Evolutionary conservation across 2,329 filamentous ascomycete genomes (phyloP), one percentile per base, ranked within the genome.

Genomic region (Rhynchosporium graminicola): DNA sequence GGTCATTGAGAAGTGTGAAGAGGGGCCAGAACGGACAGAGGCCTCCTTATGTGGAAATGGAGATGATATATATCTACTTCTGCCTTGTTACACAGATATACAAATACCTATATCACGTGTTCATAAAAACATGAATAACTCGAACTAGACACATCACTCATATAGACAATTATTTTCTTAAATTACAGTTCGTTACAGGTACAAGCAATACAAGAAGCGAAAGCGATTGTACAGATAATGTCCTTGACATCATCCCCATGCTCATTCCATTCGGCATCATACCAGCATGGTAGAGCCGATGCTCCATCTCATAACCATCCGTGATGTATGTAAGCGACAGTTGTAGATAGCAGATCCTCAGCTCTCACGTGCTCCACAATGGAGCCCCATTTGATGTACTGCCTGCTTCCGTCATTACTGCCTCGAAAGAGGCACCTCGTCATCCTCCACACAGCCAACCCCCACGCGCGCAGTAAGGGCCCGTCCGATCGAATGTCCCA

Each of bases 151-250:
- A 54, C 38, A 33, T 33, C 20, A 40, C 26, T 54, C 33, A 20
- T 36, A 47, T 36, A 47, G 31, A 36, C 42, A 40, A 50, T 45
- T 38, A 52, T 43, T 58, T 9, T 28, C 48, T 46, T 62, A 57
- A 20, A 64, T 64, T 63, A 63, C 48, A 64, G 20, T 59, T 59
- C 50, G 33, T 60, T 48, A 52, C 54, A 52, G 20, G 33, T 48
- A 57, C 54, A 65, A 66, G 62, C 59, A 59, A 66, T 68, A 68
- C 66, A 68, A 60, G 66, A 68, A 68, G 54, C 47, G 66, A 63
- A 56, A 66, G 65, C 55, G 65, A 65, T 60, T 59, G 60, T 59
- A 63, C 56, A 47, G 43, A 38, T 36, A 51, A 31, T n/a, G 31
- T 38, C 26, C 15, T 9, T 4, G 33, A 26, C 9, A 38, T 20